A percentile compares a stretch with the other conserved stretches of the same genome.
phyloP scores from a whole-genome alignment of 495 filamentous ascomycete genomes.

The Daldinia bambusicola region DNA sequence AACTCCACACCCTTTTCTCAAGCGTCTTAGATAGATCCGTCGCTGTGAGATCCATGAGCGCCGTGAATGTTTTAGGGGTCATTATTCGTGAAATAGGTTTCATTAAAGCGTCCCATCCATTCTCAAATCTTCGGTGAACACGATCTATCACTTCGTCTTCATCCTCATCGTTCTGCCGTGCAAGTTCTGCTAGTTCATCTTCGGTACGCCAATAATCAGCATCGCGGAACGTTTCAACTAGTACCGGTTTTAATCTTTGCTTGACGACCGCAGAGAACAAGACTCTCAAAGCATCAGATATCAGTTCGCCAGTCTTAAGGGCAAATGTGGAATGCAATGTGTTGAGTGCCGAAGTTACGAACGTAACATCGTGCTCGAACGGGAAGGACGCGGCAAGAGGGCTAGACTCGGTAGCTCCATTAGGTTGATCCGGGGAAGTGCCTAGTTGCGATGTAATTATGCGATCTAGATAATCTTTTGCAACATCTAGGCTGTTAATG shows the following conservation, averaged over 20 bases:
- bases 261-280: conserved; percentile 90
- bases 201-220: conserved; percentile 76
- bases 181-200: conserved; percentile 62
- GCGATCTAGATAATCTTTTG: conserved; percentile 86
- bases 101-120: conserved; percentile 85
- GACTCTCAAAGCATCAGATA: conserved; percentile 82
- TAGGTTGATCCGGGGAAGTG: conserved; percentile 52
- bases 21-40: conserved; percentile 76
- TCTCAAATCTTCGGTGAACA: conserved; percentile 79
- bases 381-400: conserved; percentile 76
- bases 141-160: conserved; percentile 63
- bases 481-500: conserved; percentile 93
- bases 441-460: conserved; percentile 76
- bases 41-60: conserved; percentile 76
- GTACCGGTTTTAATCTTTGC: conserved; percentile 82
- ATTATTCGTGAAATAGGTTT: conserved; percentile 86
- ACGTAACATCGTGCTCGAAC: conserved; percentile 74
- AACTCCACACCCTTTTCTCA: conserved; percentile 91
- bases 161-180: conserved; percentile 61
- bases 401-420: conserved; percentile 40
- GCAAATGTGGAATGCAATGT: conserved; percentile 76
- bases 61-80: conserved; percentile 74
- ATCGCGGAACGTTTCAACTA: conserved; percentile 90
- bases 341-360: conserved; percentile 72
- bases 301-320: conserved; percentile 79